Base-by-base conservation (phyloP, 2,329 filamentous ascomycete genomes). In the Xylaria sp. region DNA sequence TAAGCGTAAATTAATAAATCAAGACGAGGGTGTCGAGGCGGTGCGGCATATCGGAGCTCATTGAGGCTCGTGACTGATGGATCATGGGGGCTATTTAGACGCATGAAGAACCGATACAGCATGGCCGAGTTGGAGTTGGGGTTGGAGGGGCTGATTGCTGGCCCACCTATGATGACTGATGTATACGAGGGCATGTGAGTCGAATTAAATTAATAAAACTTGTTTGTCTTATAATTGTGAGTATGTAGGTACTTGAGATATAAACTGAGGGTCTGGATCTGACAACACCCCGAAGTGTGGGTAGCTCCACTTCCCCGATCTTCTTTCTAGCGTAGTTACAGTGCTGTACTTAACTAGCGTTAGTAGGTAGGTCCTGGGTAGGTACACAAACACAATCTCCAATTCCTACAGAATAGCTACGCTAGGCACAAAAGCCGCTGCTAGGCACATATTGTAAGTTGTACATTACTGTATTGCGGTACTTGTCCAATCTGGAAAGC, bases 401-500 rank as follows among this genome's bases (percentile, higher is more conserved):
- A 36, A 8, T 36, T 11, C 34, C 34, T 11, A 36, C 34, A 36
- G 7, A 27, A 27, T 4, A 27, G 34, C 3, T 36, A 36, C 11
- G 39, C 39, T 42, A 42, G 39, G 14, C 39, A 17, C 39, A 42
- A 42, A 42, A 42, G 39, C 39, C 11, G 39, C 39, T 42, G 12
- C 14, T 5, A 42, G 39, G 14, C 39, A 42, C 14, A 42, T 5
- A 42, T 14, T 14, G 14, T 11, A 14, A 42, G 47, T 53, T 12
- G 12, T 53, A 53, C 50, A 42, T 42, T 42, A 42, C 19, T 30
- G 32, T 55, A 53, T 24, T 53, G 24, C 50, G 47, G 50, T 53
- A 53, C 50, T 58, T 21, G 6, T 65, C 9, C 6, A 57, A 53
- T 27, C 59, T 51, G 21, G 30, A 36, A 63, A 60, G 64, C 58